Conservation (phyloP, 2,329 filamentous ascomycete species). For the Drechslera avenae region DNA sequence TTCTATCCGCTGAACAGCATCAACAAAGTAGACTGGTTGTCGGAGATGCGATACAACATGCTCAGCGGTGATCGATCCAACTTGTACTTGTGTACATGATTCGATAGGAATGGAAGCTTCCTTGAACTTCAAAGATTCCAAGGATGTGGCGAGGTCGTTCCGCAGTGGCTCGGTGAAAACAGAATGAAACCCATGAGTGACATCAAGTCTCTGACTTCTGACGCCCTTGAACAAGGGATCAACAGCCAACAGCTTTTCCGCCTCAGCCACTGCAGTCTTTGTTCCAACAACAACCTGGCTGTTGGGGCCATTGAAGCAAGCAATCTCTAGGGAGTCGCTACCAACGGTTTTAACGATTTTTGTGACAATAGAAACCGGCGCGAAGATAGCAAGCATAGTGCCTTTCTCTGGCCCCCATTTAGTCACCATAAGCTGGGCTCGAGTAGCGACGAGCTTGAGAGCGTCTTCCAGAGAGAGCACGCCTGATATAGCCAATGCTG, state of each 20-base stretch:
- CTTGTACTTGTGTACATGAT: slow-evolving; percentile 2
- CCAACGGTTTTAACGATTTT: slow-evolving; percentile 5
- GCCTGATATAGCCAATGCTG: slow-evolving; percentile 44
- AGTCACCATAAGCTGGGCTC: slow-evolving; percentile 37
- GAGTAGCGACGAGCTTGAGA: slow-evolving; percentile 43
- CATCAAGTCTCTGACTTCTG: slow-evolving; percentile 29
- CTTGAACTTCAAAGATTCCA: slow-evolving; percentile 3
- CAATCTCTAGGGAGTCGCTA: slow-evolving; percentile 40
- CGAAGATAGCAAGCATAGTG: slow-evolving; percentile 18
- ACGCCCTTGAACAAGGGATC: slow-evolving; percentile 2
- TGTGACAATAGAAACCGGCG: slow-evolving; percentile 5
- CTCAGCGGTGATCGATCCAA: background rate
- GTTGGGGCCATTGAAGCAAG: slow-evolving; percentile 49
- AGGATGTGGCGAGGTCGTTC: slow-evolving; percentile 13
- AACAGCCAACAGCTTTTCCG: slow-evolving; percentile 14
- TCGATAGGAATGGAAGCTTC: slow-evolving; percentile 11
- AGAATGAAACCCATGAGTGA: slow-evolving; percentile 41
- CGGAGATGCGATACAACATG: slow-evolving; percentile 47
- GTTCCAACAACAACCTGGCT: slow-evolving; percentile 51
- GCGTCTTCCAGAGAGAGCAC: slow-evolving; percentile 42
- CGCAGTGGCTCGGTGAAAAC: slow-evolving; percentile 36
- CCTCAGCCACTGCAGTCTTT: slow-evolving; percentile 18
- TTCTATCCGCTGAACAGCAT: slow-evolving; percentile 51
- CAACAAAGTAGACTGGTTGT: slow-evolving; percentile 53
- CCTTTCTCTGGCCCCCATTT: background rate